A percentile compares a stretch with the other conserved stretches of the same genome.
Evolutionary conservation across 1,284 basidiomycete genomes (phyloP).

Genomic region (Ceratobasidium sp.): DNA sequence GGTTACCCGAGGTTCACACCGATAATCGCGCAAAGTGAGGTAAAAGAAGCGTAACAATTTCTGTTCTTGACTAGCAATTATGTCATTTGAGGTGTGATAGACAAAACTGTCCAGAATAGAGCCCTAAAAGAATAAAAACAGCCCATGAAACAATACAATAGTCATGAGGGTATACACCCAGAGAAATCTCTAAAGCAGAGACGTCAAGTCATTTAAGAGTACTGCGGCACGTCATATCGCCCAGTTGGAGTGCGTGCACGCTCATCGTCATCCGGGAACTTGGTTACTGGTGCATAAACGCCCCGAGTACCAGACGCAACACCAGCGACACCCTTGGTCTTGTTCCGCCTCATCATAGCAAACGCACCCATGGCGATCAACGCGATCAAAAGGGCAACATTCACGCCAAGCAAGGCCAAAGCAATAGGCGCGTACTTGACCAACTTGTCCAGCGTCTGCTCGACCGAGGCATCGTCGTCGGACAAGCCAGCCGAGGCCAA

Average conservation of each 20-base stretch:
- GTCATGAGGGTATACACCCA: background rate
- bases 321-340: background rate
- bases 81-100: background rate
- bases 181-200: background rate
- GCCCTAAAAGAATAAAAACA: too few relatives aligned
- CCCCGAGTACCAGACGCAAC: constrained; percentile 1
- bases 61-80: background rate
- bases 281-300: constrained; percentile 22
- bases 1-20: background rate
- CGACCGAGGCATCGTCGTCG: constrained; percentile 22
- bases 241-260: constrained; percentile 7
- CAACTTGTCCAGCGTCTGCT: constrained; percentile 29
- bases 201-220: background rate
- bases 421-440: constrained; percentile 43
- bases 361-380: constrained; percentile 28
- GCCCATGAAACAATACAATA: background rate
- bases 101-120: background rate
- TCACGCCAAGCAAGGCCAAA: constrained; percentile 47
- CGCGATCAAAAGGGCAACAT: constrained; percentile 44
- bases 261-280: constrained; percentile 35
- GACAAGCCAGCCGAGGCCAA: constrained; percentile 16
- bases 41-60: background rate
- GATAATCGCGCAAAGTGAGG: background rate
- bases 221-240: constrained; percentile 23
- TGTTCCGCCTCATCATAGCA: background rate